Conservation (phyloP, 2,329 filamentous ascomycete genomes). For the Trichoderma koningii region DNA sequence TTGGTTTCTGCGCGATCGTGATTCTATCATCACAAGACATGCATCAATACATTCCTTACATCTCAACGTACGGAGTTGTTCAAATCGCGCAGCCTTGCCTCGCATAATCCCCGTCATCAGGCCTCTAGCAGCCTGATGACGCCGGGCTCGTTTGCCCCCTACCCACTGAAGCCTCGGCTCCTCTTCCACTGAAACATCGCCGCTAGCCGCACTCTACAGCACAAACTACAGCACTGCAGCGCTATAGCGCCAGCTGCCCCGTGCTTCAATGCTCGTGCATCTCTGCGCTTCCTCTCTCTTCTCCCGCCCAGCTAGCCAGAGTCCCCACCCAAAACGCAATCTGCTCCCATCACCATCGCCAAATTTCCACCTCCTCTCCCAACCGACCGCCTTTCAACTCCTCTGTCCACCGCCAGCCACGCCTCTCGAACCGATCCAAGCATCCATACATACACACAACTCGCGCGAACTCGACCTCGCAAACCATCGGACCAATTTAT, state of each 20-base stretch:
- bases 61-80: not conserved
- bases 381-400: constrained; percentile 17
- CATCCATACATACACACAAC: not conserved
- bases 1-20: no score
- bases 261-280: no score
- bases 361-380: constrained; percentile 15
- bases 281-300: not conserved
- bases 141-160: not conserved
- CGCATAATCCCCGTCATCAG: not conserved
- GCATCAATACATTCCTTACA: no score
- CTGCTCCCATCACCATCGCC: constrained; percentile 23
- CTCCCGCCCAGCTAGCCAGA: not conserved
- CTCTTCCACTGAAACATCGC: constrained; percentile 2
- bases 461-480: not conserved
- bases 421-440: constrained; percentile 2
- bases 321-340: constrained; percentile 23
- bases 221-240: no score
- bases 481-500: not conserved
- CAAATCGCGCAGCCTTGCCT: no score
- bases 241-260: not conserved
- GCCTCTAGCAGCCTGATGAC: constrained; percentile 1
- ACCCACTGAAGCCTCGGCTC: constrained; percentile 4
- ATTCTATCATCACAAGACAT: no score
- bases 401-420: not conserved
- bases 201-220: constrained; percentile 6